Evolutionary conservation across 169 alveolate genomes (phyloP), one percentile per base, ranked within the genome.

Genomic region (Cryptosporidium felis): DNA sequence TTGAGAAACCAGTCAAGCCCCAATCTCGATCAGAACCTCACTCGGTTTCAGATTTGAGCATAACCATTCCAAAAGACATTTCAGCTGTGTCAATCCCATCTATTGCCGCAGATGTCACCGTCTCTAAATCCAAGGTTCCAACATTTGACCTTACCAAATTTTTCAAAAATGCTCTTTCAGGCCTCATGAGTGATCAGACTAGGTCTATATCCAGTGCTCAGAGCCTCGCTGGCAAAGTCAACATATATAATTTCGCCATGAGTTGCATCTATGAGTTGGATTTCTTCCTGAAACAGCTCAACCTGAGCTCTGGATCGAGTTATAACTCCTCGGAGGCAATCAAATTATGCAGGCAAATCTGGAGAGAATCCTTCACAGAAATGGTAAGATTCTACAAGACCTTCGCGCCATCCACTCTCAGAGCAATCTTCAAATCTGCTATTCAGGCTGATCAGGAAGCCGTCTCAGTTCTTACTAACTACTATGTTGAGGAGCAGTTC

Each of bases 211-310:
- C 18, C 16, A 32, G 34, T 28, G 58, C 56, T 38, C 14, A 23
- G 21, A 45, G 23, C 0, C 5, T 74, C 12, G 1, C 85, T 4
- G 21, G 40, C 18, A 74, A 32, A 32, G 40, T 74, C 28, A 74
- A 74, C 21, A n/a, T 74, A 10, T 38, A 53, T 1, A 74, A 74
- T 40, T 74, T 74, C 56, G 85, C 85, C 23, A 74, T 74, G 85
- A 74, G 85, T 53, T 74, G 85, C 56, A 30, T 74, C 14, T 74
- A 53, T 53, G 85, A 74, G 60, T 38, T 74, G 2, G 85, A 74
- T 36, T 74, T 53, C 0, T 53, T 23, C 5, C 42, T 74, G 2
- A 53, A 53, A n/a, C 60, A 49, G 2, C 26, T 74, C 0, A 56
- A 74, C 6, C 28, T 53, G 5, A 32, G 59, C 32, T 40, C 32